Evolutionary conservation across 2,329 filamentous ascomycete species (phyloP).

Genomic region (Ceratocystis diversiconidia): DNA sequence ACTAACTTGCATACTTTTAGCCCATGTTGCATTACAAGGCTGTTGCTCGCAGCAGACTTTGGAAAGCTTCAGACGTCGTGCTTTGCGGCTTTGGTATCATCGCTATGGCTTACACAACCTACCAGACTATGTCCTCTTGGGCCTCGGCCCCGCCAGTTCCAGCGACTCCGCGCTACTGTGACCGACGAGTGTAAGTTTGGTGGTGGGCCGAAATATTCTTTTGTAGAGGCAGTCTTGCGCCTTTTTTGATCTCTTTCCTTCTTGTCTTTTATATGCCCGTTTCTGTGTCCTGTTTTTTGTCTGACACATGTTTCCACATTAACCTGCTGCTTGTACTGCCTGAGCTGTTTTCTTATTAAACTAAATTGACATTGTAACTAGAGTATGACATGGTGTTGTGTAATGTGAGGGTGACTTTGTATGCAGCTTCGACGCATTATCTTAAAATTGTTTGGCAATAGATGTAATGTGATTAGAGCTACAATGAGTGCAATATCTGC

Average conservation of each 20-base stretch:
- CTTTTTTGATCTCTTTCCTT: not conserved
- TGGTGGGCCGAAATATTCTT: not conserved
- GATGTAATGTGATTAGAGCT: too few species aligned
- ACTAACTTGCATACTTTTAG: slow-evolving; percentile 32
- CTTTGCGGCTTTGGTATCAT: slow-evolving; percentile 71
- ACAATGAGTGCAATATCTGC: not conserved
- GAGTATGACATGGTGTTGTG: not conserved
- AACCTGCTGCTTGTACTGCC: not conserved
- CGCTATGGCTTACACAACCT: slow-evolving; percentile 86
- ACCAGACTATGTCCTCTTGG: slow-evolving; percentile 79
- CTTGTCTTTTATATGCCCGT: not conserved
- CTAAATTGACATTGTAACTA: not conserved
- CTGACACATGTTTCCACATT: not conserved
- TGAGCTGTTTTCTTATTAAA: not conserved
- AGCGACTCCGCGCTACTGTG: slow-evolving; percentile 40
- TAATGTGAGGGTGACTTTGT: not conserved
- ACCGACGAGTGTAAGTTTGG: slow-evolving; percentile 25
- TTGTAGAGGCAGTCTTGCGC: not conserved
- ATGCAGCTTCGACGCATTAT: not conserved
- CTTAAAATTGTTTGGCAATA: too few species aligned
- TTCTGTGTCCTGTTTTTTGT: not conserved
- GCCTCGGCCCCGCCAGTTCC: slow-evolving; percentile 39
- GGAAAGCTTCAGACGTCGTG: slow-evolving; percentile 56
- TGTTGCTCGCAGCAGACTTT: slow-evolving; percentile 54
- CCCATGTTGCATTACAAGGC: slow-evolving; percentile 79